Evolutionary conservation across 73 alveolate species (phyloP).

Genomic region (Tetrahymena borealis): DNA sequence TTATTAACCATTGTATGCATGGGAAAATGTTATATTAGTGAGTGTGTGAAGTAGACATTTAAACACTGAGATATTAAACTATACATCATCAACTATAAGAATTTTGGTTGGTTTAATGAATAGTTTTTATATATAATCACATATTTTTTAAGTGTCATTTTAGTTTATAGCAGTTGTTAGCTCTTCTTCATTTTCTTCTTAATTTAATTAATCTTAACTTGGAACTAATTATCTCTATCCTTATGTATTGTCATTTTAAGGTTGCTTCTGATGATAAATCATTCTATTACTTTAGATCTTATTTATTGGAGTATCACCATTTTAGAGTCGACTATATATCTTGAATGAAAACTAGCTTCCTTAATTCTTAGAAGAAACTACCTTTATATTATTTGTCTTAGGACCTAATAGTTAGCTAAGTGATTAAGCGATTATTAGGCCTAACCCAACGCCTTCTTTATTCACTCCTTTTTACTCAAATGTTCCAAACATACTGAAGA

Average conservation of each 20-base stretch:
- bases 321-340: not conserved
- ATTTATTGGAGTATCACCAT: not conserved
- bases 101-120: not conserved
- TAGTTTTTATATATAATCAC: not conserved
- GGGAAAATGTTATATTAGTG: not conserved
- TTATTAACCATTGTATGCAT: conserved; percentile 19
- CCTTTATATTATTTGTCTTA: conserved; percentile 1
- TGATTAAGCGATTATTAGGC: conserved; percentile 13
- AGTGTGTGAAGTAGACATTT: not conserved
- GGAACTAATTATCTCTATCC: not conserved
- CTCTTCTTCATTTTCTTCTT: not conserved
- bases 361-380: conserved; percentile 1
- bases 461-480: conserved; percentile 11
- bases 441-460: conserved; percentile 37
- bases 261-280: not conserved
- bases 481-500: conserved; percentile 26
- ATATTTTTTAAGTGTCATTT: not conserved
- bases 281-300: not conserved
- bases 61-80: conserved; percentile 11
- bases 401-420: conserved; percentile 35
- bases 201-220: not conserved
- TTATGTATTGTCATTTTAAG: not conserved
- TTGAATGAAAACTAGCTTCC: conserved; percentile 25
- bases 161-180: not conserved
- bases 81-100: conserved; percentile 27